Base-by-base conservation (phyloP, 257 asterid genomes). In the Ajuga chamaepitys region DNA sequence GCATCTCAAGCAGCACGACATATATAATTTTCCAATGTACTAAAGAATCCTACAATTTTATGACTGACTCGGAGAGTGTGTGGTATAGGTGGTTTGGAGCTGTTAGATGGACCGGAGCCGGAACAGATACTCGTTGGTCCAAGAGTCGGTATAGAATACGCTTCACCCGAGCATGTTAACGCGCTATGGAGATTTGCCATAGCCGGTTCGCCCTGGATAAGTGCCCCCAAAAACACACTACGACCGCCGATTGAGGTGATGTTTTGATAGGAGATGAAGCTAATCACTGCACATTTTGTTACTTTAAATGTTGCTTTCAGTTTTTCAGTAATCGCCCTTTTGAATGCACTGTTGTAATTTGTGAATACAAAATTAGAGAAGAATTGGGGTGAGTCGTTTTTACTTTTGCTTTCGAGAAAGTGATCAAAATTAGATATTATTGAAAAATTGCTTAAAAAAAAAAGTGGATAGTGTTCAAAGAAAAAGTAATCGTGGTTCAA, bases 111-210 rank as follows among this genome's bases (percentile, higher is more conserved):
- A 40, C 92, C 95, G 16, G 68, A 66, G 75, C 96, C 99, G 3
- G 82, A 84, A 11, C 40, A 78, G 22, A 78, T 90, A 64, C 70
- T 90, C 0, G 91, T 87, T 18, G 97, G 99, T 70, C 97, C 96
- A 25, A 74, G 99, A 79, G 93, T 94, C 12, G 99, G 99, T 9
- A 88, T 94, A 16, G 84, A 81, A 16, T 94, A 88, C 71, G 97
- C 99, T 47, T 83, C 58, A 58, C 91, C 90, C 0, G 95, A 86
- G 78, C 92, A 94, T 70, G 86, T 82, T 34, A 79, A 40, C 51
- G 97, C 95, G 25, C 72, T 71, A 9, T 94, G 99, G 99, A 90
- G 96, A 80, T 94, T 94, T 16, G 97, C 99, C 48, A 68, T 86
- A 48, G 88, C 84, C 8, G 97, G 74, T 73, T 77, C 91, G 17